Base-by-base conservation (phyloP, 805 yeast genomes). In the Suhomyces sp. region DNA sequence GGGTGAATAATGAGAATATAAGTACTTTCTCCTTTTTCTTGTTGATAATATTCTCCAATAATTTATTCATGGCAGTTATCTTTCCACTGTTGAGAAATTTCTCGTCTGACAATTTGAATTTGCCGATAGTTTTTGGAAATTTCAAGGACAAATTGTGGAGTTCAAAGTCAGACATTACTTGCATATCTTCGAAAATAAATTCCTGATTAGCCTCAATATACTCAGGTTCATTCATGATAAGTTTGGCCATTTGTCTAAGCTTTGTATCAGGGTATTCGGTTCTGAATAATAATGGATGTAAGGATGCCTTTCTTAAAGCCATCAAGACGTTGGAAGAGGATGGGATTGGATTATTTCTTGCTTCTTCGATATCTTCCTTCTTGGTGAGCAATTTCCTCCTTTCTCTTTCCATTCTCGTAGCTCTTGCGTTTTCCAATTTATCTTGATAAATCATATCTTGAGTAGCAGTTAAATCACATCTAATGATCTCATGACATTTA, bases 111-210 rank as follows among this genome's bases (percentile, higher is more conserved):
- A 91, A 58, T 34, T 64, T 62, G 58, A 61, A 82, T 29, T 65
- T 56, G 8, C 75, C 65, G 23, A 87, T 59, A 1, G 90, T 76
- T n/a, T 58, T 63, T 19, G 90, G 85, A 59, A 84, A 91, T 44
- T 76, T 77, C 27, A 66, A 66, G 56, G 97, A 88, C 35, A 93
- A 64, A 12, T 68, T 66, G 52, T 88, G 81, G 33, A 93, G 68
- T 62, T 93, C 98, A 56, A 76, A 85, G 65, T 93, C 99, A 6
- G 86, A 75, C 97, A 93, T 88, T 10, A 84, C 87, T 55, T 79
- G 79, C 98, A 93, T 90, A 58, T 93, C 99, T 65, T 93, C 99
- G 52, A 55, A 78, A 39, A 93, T 90, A 51, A 72, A 93, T 25
- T 76, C 67, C 43, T 69, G 64, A 54, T 88, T 88, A 12, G 98